Percentiles rank a stretch among this genome's conserved stretches.
phyloP scores from a whole-genome alignment of 768 basidiomycete genomes.

The Albatrellus ellisii region DNA sequence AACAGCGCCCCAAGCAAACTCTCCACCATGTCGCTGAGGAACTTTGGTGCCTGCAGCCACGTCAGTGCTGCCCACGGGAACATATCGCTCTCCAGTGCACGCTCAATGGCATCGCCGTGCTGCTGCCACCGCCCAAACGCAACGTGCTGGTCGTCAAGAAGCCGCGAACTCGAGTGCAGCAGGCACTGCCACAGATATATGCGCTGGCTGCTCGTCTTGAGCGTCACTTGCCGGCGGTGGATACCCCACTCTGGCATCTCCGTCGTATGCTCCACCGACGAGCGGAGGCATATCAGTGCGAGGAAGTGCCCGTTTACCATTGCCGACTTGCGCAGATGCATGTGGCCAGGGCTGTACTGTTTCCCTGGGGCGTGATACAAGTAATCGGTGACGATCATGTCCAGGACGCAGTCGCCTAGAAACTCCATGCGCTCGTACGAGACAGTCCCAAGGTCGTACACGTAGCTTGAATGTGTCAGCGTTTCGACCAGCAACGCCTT shows the following conservation, averaged over 20 bases:
- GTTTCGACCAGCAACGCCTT: conserved; percentile 61
- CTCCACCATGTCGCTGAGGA: conserved; percentile 71
- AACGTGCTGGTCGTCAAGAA: conserved; percentile 50
- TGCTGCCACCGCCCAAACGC: conserved; percentile 36
- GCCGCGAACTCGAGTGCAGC: conserved; percentile 47
- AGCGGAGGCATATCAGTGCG: conserved; percentile 49
- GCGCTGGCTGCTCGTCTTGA: conserved; percentile 23
- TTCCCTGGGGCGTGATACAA: conserved; percentile 55
- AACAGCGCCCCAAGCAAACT: conserved; percentile 66
- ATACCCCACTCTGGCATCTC: too few relatives aligned
- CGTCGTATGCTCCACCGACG: conserved; percentile 27
- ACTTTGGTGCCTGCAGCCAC: conserved; percentile 65
- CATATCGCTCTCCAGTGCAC: conserved; percentile 25
- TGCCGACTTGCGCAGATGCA: conserved; percentile 53
- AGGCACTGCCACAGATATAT: conserved; percentile 58
- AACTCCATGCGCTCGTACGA: conserved; percentile 78
- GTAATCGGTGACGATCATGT: conserved; percentile 62
- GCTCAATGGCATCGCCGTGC: conserved; percentile 34
- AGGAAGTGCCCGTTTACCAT: conserved; percentile 67
- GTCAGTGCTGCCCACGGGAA: conserved; percentile 71
- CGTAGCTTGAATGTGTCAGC: conserved; percentile 59
- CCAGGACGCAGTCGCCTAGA: conserved; percentile 61
- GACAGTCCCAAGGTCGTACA: conserved; percentile 40
- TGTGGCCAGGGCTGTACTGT: conserved; percentile 52
- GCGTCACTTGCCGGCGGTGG: too few relatives aligned